A percentile compares a stretch with the other conserved stretches of the same genome.
These are phyloP conservation scores for Ulota crispa DNA, from an alignment of 225 moss, liverwort and hornwort species.

Conservation along the genomic window DNA sequence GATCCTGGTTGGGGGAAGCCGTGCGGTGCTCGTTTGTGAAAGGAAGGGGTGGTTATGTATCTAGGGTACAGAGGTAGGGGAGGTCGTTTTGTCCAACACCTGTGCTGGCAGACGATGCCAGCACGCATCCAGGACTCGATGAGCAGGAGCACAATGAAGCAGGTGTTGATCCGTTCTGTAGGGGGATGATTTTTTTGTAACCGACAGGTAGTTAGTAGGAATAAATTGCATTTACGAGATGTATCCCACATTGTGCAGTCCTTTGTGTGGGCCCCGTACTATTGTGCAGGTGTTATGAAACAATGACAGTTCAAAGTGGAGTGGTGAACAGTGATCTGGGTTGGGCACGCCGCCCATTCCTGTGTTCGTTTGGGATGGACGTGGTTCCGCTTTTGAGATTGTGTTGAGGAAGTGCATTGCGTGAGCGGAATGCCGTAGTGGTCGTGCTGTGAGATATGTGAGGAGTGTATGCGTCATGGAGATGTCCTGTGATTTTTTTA, in stretches of 20 bases:
- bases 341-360: conserved; percentile 20
- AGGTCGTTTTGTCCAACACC: conserved; percentile 33
- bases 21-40: conserved; percentile 44
- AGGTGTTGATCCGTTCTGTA: conserved; percentile 59
- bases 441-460: not conserved
- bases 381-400: conserved; percentile 24
- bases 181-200: conserved; percentile 38
- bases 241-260: conserved; percentile 38
- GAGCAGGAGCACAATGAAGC: conserved; percentile 28
- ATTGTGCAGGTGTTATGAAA: conserved; percentile 50
- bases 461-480: not conserved
- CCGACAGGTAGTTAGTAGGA: conserved; percentile 55
- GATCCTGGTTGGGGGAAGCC: conserved; percentile 48
- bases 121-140: conserved; percentile 32
- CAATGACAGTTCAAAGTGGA: conserved; percentile 20
- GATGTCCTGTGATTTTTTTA: not conserved
- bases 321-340: conserved; percentile 11
- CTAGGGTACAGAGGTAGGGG: conserved; percentile 43
- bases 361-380: conserved; percentile 34
- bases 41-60: conserved; percentile 53
- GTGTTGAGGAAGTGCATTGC: not conserved
- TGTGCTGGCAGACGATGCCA: conserved; percentile 44
- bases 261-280: conserved; percentile 23
- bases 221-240: conserved; percentile 48
- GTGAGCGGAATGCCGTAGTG: not conserved